Percentiles rank a stretch among this genome's conserved stretches.
phyloP scores from a whole-genome alignment of 352 stramenopile species.

The Pythium coloratum region DNA sequence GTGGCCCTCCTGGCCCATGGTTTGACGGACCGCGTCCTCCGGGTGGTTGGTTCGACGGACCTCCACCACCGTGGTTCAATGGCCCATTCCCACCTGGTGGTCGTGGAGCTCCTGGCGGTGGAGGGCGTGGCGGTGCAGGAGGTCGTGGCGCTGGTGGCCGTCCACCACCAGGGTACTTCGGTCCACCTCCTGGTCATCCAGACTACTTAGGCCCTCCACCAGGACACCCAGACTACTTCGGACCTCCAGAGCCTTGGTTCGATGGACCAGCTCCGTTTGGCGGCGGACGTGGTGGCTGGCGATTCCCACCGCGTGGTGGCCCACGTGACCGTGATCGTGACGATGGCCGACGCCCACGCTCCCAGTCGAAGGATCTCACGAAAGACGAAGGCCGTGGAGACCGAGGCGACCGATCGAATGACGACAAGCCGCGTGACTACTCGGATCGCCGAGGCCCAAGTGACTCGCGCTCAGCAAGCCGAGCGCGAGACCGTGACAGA shows the following conservation, averaged over 20 bases:
- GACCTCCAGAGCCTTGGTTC: slow-evolving; percentile 67
- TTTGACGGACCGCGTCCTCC: slow-evolving; percentile 70
- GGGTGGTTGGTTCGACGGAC: slow-evolving; percentile 76
- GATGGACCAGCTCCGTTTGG: slow-evolving; percentile 58
- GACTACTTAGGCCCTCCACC: slow-evolving; percentile 76
- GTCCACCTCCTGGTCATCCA: slow-evolving; percentile 48
- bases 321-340: slow-evolving; percentile 40
- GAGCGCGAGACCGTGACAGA: slow-evolving; percentile 25
- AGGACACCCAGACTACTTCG: slow-evolving; percentile 79
- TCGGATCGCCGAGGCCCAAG: slow-evolving; percentile 10
- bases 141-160: slow-evolving; percentile 41
- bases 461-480: slow-evolving; percentile 31
- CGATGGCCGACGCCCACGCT: slow-evolving; percentile 44
- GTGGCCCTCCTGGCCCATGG: slow-evolving; percentile 54
- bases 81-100: slow-evolving; percentile 65
- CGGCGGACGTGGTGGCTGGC: slow-evolving; percentile 42
- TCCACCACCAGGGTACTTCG: slow-evolving; percentile 70
- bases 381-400: slow-evolving; percentile 31
- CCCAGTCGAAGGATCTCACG: slow-evolving; percentile 38
- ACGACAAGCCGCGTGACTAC: slow-evolving; percentile 34
- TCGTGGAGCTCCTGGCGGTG: slow-evolving; percentile 32
- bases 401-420: slow-evolving; percentile 30
- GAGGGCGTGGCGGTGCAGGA: slow-evolving; percentile 45
- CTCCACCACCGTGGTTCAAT: slow-evolving; percentile 76
- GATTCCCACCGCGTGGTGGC: slow-evolving; percentile 29